Base-by-base conservation (phyloP, 1,284 basidiomycete genomes). In the Vanrija sp. region DNA sequence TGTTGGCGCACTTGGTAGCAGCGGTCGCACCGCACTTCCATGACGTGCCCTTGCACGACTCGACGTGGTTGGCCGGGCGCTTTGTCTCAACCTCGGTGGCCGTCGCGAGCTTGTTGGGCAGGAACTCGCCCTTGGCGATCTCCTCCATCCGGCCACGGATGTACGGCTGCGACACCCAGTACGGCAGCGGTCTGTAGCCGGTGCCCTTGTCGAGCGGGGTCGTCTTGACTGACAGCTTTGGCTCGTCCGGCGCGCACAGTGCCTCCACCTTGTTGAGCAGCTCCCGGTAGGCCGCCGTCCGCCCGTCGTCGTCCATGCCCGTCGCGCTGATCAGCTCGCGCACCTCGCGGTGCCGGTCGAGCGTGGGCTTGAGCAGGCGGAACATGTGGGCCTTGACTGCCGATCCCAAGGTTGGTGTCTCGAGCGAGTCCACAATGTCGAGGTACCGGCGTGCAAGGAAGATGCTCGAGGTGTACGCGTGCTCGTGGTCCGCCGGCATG, bases 331-430 rank as follows among this genome's bases (percentile, higher is more conserved):
- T 66, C 64, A 78, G 77, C 57, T 88, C 85, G 21, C 94, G 80
- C 46, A 96, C 73, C 67, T 93, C 90, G 0, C 78, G 80, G 65
- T 92, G 85, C 38, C 80, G 72, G 18, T 78, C 80, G 29, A 98
- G 78, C 0, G 86, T 87, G 0, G 91, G 89, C 0, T 88, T 84
- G 75, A 96, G 83, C 23, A 98, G 77, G 71, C 95, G 92, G 83
- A 97, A 98, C 29, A 98, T 71, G 69, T 98, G 95, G 0, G 89
- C 87, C 71, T 96, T 95, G 64, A 97, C 83, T 0, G 90, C 90
- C 59, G 86, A 86, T 29, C 82, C 73, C 1, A 82, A 71, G 3
- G 93, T 94, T 1, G 81, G 80, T 3, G 92, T 95, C 67, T 84
- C 81, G 18, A 93, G 82, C 0, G 78, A 71, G 38, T 80, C 79